Conservation (phyloP, 768 basidiomycete species). For the Porphyrellus cyaneotinctus region DNA sequence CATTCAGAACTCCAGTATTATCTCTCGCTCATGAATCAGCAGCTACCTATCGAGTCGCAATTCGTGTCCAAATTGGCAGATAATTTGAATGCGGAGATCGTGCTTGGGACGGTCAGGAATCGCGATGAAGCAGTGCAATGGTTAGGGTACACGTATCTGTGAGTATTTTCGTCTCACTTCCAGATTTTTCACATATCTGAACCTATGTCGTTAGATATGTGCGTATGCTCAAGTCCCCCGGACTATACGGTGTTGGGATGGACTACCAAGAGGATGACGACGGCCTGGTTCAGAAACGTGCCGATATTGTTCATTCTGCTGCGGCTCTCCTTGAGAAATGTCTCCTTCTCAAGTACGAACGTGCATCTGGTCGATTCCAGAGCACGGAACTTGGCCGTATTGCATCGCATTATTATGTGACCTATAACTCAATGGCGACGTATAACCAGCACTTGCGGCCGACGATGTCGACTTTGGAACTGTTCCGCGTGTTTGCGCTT, state of each 20-base stretch:
- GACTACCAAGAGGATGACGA: constrained; percentile 90
- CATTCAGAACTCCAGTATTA: constrained; percentile 97
- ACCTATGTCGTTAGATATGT: constrained; percentile 59
- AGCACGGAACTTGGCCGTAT: constrained; percentile 3
- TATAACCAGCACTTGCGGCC: constrained; percentile 93
- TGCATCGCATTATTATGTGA: constrained; percentile 25
- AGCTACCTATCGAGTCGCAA: constrained; percentile 95
- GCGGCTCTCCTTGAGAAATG: constrained; percentile 93
- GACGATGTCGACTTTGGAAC: constrained; percentile 82
- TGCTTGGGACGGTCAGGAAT: constrained; percentile 90
- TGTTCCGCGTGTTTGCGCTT: constrained; percentile 29
- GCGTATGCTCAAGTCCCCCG: constrained; percentile 88
- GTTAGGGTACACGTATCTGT: constrained; percentile 94
- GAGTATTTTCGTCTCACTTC: constrained; percentile 29
- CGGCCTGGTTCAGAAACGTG: constrained; percentile 85
- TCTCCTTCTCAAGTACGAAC: constrained; percentile 78
- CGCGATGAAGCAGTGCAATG: constrained; percentile 97
- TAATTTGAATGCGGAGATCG: constrained; percentile 96
- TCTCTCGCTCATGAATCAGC: constrained; percentile 90
- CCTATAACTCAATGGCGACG: constrained; percentile 91
- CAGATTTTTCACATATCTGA: constrained; percentile 5
- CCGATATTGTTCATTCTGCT: constrained; percentile 90
- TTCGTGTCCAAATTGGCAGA: constrained; percentile 90
- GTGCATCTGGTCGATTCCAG: constrained; percentile 4
- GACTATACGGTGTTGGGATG: constrained; percentile 79